phyloP scores from a whole-genome alignment of 192 early-diverging fungal species.

The Chytriomyces sp. region DNA sequence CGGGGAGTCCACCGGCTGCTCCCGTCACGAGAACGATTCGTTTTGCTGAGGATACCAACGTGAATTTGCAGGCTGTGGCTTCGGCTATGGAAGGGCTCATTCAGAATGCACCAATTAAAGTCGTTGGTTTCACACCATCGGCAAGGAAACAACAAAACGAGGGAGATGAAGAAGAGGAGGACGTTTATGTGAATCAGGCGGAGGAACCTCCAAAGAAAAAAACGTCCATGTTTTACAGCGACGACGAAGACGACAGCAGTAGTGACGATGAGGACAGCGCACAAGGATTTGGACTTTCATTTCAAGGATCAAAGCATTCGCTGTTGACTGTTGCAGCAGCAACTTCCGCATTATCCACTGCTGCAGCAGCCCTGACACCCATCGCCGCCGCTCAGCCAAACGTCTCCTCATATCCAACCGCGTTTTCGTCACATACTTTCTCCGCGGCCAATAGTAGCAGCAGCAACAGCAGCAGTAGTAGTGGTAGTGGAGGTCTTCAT shows the following conservation, averaged over 20 bases:
- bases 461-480: neutral
- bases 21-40: constrained; percentile 1
- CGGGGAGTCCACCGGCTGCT: neutral
- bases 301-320: neutral
- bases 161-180: neutral
- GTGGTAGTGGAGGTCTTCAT: neutral
- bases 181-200: neutral
- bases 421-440: too few species aligned
- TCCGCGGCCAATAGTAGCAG: neutral
- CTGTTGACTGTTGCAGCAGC: neutral
- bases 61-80: neutral
- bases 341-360: neutral
- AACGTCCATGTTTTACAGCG: neutral
- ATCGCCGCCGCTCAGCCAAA: neutral
- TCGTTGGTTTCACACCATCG: constrained; percentile 1
- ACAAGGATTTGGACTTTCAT: neutral
- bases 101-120: neutral
- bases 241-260: constrained; percentile 1
- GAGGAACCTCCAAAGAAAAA: neutral
- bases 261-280: constrained; percentile 5
- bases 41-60: constrained; percentile 15
- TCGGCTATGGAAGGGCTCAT: neutral
- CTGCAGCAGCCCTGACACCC: neutral
- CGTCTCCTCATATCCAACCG: too few species aligned
- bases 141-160: neutral